These are phyloP conservation scores for Gnomoniopsis smithogilvyi DNA, from an alignment of 2,329 filamentous ascomycete genomes.

Conservation along the genomic window DNA sequence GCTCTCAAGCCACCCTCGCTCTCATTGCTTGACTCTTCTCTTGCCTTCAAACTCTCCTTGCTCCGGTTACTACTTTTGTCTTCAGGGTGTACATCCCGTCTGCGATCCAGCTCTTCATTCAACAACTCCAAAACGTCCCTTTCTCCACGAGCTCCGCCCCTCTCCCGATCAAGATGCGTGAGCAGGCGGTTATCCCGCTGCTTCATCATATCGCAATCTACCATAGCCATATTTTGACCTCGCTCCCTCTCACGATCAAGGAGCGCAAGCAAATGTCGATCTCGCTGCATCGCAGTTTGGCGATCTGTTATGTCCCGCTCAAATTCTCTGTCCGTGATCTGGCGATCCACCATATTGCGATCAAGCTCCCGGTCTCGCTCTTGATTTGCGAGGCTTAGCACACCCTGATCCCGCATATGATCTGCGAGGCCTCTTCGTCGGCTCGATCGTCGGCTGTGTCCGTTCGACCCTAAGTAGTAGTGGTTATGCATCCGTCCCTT, in stretches of 20 bases:
- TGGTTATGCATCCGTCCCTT: neutral
- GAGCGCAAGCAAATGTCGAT: neutral
- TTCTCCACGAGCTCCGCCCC: neutral
- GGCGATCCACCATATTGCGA: neutral
- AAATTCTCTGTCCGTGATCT: neutral
- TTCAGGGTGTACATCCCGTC: neutral
- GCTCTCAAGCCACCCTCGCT: neutral
- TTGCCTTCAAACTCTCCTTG: neutral
- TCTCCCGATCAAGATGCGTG: slow-evolving; percentile 6
- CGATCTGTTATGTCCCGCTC: neutral
- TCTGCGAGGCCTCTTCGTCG: neutral
- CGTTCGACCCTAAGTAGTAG: neutral
- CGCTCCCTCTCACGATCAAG: slow-evolving; percentile 4
- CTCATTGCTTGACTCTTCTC: neutral
- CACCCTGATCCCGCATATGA: neutral
- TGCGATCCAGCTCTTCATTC: neutral
- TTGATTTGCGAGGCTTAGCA: neutral
- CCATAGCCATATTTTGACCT: slow-evolving; percentile 1
- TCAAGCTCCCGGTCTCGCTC: neutral
- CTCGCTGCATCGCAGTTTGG: neutral
- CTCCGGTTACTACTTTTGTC: neutral
- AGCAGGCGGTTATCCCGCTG: slow-evolving; percentile 2
- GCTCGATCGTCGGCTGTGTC: neutral
- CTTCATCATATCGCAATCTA: neutral
- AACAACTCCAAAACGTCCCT: neutral